phyloP scores from a whole-genome alignment of 768 basidiomycete genomes.

The Lactarius deliciosus region DNA sequence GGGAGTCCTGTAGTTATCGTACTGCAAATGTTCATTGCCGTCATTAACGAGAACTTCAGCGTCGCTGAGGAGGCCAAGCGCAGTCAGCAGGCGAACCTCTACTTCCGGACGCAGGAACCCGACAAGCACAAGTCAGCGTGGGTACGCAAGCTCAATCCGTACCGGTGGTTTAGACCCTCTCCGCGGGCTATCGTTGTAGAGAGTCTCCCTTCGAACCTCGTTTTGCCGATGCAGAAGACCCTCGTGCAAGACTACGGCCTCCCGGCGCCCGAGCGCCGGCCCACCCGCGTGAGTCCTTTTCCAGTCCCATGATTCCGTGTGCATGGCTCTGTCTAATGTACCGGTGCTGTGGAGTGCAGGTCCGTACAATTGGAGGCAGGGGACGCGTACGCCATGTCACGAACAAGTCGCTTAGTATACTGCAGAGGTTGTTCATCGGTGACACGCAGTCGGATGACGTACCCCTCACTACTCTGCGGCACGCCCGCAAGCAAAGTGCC shows the following conservation, averaged over 20 bases:
- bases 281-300: constrained; percentile 35
- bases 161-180: constrained; percentile 75
- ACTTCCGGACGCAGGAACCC: constrained; percentile 57
- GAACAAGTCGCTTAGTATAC: constrained; percentile 54
- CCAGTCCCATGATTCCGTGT: not conserved
- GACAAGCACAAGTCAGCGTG: constrained; percentile 53
- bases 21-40: constrained; percentile 94
- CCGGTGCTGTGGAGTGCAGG: not conserved
- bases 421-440: constrained; percentile 69
- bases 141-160: constrained; percentile 80
- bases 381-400: constrained; percentile 51
- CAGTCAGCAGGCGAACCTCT: constrained; percentile 71
- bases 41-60: constrained; percentile 94
- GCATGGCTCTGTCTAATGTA: not conserved
- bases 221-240: constrained; percentile 77
- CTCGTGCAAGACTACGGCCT: constrained; percentile 60
- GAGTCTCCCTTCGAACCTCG: constrained; percentile 66
- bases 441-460: constrained; percentile 50
- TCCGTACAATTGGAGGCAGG: constrained; percentile 19
- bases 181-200: constrained; percentile 72
- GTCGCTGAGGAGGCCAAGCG: constrained; percentile 91
- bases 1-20: constrained; percentile 65
- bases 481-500: constrained; percentile 37
- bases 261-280: constrained; percentile 38
- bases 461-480: constrained; percentile 56